Evolutionary conservation across 495 filamentous ascomycete species (phyloP), one percentile per base, ranked within the genome.

Genomic region (Aspergillus kassunensis): DNA sequence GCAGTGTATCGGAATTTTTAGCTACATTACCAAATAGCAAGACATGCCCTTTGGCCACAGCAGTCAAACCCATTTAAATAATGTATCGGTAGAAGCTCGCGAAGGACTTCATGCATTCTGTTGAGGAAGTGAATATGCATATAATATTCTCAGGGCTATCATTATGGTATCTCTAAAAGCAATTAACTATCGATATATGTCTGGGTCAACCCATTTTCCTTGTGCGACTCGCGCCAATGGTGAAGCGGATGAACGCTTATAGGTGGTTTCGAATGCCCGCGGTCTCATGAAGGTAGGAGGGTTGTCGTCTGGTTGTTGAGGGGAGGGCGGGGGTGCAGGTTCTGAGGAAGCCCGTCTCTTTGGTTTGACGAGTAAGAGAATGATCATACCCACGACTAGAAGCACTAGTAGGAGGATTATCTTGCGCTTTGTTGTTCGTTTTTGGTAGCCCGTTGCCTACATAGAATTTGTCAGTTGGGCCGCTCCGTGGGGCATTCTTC

Each of bases 351-450:
- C 54, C 48, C 70, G 67, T 40, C 71, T 75, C 58, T 87, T 91
- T 3, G 93, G 88, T 67, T 98, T 98, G 44, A 96, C 72, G 5
- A 86, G 68, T 1, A 98, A 69, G 18, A 98, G 65, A 55, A 98
- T 96, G 43, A 98, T 82, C 75, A 96, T 76, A 20, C 86, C 93
- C 9, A 86, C 79, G 31, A 97, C 84, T 15, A 97, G 62, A 5
- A 98, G 71, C 6, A 93, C 60, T n/a, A 98, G 69, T 11, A 98
- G 71, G 19, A 98, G 77, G 31, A 97, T 89, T 23, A 93, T 80
- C 71, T 95, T 97, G 57, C 95, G 78, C 72, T 96, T 97, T 11
- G 86, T 90, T 12, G 87, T 86, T 63, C 84, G 87, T 61, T 81
- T 84, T 77, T 97, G 93, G 59, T 96, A 97, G n/a, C 84, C 82